phyloP scores from a whole-genome alignment of 2,329 filamentous ascomycete genomes.

The Aspergillus niger region DNA sequence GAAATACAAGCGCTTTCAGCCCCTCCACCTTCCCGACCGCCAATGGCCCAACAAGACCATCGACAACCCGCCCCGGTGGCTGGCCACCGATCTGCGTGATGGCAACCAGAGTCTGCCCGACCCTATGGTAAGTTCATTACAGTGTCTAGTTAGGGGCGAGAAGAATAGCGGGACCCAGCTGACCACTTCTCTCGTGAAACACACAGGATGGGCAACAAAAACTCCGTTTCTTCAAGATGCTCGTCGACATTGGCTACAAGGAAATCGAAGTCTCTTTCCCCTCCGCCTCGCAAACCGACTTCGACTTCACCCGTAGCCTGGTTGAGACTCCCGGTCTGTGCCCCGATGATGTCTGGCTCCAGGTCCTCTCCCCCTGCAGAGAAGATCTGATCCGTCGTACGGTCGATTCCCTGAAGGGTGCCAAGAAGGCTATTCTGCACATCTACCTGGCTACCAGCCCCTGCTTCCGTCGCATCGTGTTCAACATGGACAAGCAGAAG shows the following conservation, averaged over 20 bases:
- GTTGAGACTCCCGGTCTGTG: conserved; percentile 81
- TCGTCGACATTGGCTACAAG: conserved; percentile 89
- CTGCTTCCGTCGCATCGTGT: conserved; percentile 90
- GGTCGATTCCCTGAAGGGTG: conserved; percentile 82
- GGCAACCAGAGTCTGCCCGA: conserved; percentile 92
- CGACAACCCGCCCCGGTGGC: conserved; percentile 84
- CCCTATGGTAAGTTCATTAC: conserved; percentile 70
- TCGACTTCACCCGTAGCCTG: conserved; percentile 86
- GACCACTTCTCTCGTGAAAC: not conserved
- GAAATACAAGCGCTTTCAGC: conserved; percentile 52
- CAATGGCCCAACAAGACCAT: conserved; percentile 82
- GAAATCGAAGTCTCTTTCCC: conserved; percentile 97
- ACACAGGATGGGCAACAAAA: conserved; percentile 87
- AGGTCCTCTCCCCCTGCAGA: conserved; percentile 89
- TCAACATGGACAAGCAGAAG: conserved; percentile 81
- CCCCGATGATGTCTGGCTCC: conserved; percentile 86
- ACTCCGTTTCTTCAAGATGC: conserved; percentile 92
- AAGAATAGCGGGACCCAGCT: not conserved
- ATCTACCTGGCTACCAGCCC: conserved; percentile 95
- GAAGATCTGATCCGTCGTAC: conserved; percentile 87
- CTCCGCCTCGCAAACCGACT: conserved; percentile 91
- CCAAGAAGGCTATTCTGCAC: conserved; percentile 92
- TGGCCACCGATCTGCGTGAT: conserved; percentile 85
- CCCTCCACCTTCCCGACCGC: conserved; percentile 52
- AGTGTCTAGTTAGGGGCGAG: too few species aligned